Evolutionary conservation across 805 yeast genomes (phyloP).

Genomic region (Naumovozyma dairenensis): DNA sequence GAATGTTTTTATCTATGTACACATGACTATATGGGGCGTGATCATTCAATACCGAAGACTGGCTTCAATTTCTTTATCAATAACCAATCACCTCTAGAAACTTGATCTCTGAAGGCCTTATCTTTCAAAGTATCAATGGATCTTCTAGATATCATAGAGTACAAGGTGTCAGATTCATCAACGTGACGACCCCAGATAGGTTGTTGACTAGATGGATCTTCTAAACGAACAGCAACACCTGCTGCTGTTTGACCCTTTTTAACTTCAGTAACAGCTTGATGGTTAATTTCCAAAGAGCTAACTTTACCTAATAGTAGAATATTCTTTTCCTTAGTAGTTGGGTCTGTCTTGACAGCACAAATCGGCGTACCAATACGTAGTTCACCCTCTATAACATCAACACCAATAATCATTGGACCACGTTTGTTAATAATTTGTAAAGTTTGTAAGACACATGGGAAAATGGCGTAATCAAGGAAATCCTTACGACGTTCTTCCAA

Average conservation of each 20-base stretch:
- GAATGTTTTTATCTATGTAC: no score
- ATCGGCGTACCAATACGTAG: conserved; percentile 90
- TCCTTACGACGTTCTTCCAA: conserved; percentile 86
- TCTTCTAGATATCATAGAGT: conserved; percentile 81
- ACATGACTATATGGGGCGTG: no score
- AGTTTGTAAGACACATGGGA: conserved; percentile 92
- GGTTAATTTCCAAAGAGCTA: conserved; percentile 90
- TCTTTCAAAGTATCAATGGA: conserved; percentile 96
- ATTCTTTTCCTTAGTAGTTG: conserved; percentile 65
- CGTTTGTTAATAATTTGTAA: conserved; percentile 95
- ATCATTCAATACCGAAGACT: conserved; percentile 62
- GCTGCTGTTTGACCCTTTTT: conserved; percentile 94
- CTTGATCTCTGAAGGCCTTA: conserved; percentile 93
- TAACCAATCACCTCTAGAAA: conserved; percentile 92
- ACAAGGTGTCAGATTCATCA: conserved; percentile 81
- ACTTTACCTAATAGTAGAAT: conserved; percentile 75
- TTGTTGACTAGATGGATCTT: conserved; percentile 82
- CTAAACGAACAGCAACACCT: conserved; percentile 98
- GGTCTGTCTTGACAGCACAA: conserved; percentile 84
- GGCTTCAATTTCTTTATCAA: conserved; percentile 81
- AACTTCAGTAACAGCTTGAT: conserved; percentile 66
- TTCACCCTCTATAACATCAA: conserved; percentile 87
- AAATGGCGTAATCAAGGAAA: conserved; percentile 77
- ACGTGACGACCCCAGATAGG: conserved; percentile 99
- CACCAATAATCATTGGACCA: conserved; percentile 99